Evolutionary conservation across 2,329 filamentous ascomycete genomes (phyloP), one percentile per base, ranked within the genome.

Genomic region (Cladosporium sp.): DNA sequence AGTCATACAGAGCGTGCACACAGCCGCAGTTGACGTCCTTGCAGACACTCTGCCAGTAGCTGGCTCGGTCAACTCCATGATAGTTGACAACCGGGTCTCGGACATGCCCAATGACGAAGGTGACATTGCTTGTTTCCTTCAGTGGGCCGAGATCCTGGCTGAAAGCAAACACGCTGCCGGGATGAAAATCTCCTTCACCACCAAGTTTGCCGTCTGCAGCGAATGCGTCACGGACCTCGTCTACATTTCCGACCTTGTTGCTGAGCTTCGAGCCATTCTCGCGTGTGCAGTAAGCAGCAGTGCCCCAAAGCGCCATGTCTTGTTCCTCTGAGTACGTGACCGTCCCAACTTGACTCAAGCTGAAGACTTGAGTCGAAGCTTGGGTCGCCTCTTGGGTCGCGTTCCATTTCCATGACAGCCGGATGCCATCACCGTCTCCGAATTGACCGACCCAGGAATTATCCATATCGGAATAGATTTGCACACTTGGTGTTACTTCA

Each of bases 391-490:
- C 40, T 16, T 40, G 18, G 16, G 11, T 33, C 23, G 21, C 14
- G 2, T 18, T 23, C 31, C 40, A 64, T 55, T 62, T 16, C 65
- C 66, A 12, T 73, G 73, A 14, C 65, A 72, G 33, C 67, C 67
- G 52, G 28, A 65, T 63, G 37, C 61, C 52, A 18, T 64, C 57
- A 16, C 63, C 67, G n/a, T 16, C 12, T 7, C 61, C 61, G 23
- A 72, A 70, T 23, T 72, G 72, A 12, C 80, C 80, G n/a, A 78
- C 75, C 79, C 80, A 82, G 56, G 76, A 76, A 23, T 77, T 78
- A 67, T 82, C 80, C 31, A 82, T 80, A 66, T 79, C 78, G 1
- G 77, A 78, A 65, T 79, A 81, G 3, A 81, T 69, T 62, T 82
- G 79, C 16, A 82, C 73, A 11, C 70, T 67, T 49, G 73, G 68